Percentiles rank a stretch among this genome's conserved stretches.
These are phyloP conservation scores for Alternaria gaisen DNA, from an alignment of 2,329 filamentous ascomycete species.

Conservation along the genomic window DNA sequence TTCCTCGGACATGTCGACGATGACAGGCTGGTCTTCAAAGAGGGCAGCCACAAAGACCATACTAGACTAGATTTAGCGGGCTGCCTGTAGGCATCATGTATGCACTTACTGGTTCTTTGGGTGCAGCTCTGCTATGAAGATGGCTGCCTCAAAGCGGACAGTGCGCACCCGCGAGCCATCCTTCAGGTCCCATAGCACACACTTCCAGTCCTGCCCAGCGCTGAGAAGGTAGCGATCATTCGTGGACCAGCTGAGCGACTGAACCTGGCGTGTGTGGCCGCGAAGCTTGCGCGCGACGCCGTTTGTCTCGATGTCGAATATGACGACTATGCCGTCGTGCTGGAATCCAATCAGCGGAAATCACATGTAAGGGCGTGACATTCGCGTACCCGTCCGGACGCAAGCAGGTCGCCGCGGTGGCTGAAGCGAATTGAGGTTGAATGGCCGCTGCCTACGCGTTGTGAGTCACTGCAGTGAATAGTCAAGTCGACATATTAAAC, in stretches of 20 bases:
- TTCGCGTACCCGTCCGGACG: constrained; percentile 78
- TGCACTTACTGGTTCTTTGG: constrained; percentile 80
- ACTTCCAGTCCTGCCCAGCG: constrained; percentile 95
- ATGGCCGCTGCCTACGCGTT: constrained; percentile 64
- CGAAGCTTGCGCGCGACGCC: constrained; percentile 93
- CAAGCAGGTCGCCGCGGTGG: constrained; percentile 91
- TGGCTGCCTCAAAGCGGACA: constrained; percentile 89
- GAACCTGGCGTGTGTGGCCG: constrained; percentile 92
- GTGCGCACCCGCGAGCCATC: constrained; percentile 77
- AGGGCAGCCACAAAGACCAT: constrained; percentile 88
- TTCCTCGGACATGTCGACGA: constrained; percentile 79
- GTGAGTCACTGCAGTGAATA: constrained; percentile 39
- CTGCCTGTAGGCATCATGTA: background rate
- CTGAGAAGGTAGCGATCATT: constrained; percentile 91
- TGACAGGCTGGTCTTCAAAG: constrained; percentile 89
- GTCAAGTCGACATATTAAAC: constrained; percentile 68
- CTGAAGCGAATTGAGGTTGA: constrained; percentile 83
- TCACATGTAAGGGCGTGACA: constrained; percentile 22
- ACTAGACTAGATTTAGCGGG: constrained; percentile 55
- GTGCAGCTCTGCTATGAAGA: constrained; percentile 95
- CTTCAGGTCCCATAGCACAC: constrained; percentile 91
- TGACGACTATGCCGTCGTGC: constrained; percentile 88
- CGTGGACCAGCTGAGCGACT: constrained; percentile 93
- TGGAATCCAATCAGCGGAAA: constrained; percentile 39
- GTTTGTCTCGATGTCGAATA: constrained; percentile 98